Base-by-base conservation (phyloP, 2,329 filamentous ascomycete genomes). In the Penicillium aurantiogriseum region DNA sequence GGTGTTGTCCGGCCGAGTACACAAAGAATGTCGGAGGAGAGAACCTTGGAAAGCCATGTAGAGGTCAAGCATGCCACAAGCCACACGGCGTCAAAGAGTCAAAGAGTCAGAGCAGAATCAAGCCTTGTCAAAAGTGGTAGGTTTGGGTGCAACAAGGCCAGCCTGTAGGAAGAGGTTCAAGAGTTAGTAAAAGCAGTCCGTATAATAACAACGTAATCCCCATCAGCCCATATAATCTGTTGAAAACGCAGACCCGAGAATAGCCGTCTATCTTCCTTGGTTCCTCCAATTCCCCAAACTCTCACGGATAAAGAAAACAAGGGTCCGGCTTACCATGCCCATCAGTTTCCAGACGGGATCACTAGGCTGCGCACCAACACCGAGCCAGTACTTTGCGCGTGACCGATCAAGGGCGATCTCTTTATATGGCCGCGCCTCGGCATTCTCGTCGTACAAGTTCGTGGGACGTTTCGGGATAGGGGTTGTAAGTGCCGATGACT, bases 321-420 rank as follows among this genome's bases (percentile, higher is more conserved):
- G 45, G 44, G 36, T 39, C 23, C 29, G 44, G 69, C 79, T 62
- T 71, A 92, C 91, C 90, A 96, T 88, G 55, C 84, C 85, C 67
- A 99, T 79, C 68, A 97, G 76, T 72, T 91, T 83, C 92, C 92
- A 96, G 36, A 89, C 90, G 3, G 90, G 87, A 66, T 97, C 91
- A 61, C 89, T 92, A 10, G 94, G 94, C 78, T 99, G 94, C 55
- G 94, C 94, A 1, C 94, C 94, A 4, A 97, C 93, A 73, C 94
- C 94, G 36, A 99, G 83, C 94, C 94, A 99, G 80, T 99, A 99
- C 75, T 89, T 88, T 56, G 93, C 90, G 59, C 94, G 83, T 64
- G 85, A 80, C 8, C 84, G 80, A 75, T 99, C 94, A 15, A 99
- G 83, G 69, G 91, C 88, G 72, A 99, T 90, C 66, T 97, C 92